A percentile compares a stretch with the other conserved stretches of the same genome.
These are phyloP conservation scores for Russula lepida DNA, from an alignment of 768 basidiomycete genomes.

Conservation along the genomic window DNA sequence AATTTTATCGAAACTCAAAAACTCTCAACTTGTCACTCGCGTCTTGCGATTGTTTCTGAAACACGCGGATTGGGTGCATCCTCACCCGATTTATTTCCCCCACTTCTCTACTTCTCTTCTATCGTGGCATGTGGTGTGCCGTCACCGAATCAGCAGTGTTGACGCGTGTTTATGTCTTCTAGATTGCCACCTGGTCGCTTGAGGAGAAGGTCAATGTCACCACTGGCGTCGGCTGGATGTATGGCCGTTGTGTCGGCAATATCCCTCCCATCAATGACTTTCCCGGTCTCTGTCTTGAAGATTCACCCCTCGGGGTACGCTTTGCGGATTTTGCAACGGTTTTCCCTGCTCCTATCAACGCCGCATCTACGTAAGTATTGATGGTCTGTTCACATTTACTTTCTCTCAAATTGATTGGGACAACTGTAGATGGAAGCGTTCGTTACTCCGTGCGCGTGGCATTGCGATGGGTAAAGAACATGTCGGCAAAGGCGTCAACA, in stretches of 20 bases:
- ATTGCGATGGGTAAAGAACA: constrained; percentile 77
- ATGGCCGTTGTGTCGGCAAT: constrained; percentile 63
- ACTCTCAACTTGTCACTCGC: background rate
- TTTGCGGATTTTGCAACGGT: constrained; percentile 61
- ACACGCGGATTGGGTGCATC: background rate
- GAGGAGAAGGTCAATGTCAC: constrained; percentile 22
- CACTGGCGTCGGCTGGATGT: constrained; percentile 39
- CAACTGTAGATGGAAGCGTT: constrained; percentile 56
- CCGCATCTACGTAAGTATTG: constrained; percentile 62
- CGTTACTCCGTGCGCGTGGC: constrained; percentile 68
- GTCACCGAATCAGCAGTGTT: background rate
- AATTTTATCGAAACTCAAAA: background rate
- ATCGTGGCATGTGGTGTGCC: background rate
- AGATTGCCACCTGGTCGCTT: constrained; percentile 16
- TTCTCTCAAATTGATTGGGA: background rate
- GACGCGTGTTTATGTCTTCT: background rate
- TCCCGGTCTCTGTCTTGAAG: constrained; percentile 68
- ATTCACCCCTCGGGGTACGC: constrained; percentile 74
- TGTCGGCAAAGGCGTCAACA: constrained; percentile 73
- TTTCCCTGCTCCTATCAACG: constrained; percentile 80
- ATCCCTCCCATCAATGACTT: constrained; percentile 45
- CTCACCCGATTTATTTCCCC: background rate
- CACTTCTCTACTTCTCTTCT: background rate
- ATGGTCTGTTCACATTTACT: background rate
- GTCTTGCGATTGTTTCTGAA: background rate